Conservation (phyloP, 139 green algal genomes). For the Chlorella sp. region DNA sequence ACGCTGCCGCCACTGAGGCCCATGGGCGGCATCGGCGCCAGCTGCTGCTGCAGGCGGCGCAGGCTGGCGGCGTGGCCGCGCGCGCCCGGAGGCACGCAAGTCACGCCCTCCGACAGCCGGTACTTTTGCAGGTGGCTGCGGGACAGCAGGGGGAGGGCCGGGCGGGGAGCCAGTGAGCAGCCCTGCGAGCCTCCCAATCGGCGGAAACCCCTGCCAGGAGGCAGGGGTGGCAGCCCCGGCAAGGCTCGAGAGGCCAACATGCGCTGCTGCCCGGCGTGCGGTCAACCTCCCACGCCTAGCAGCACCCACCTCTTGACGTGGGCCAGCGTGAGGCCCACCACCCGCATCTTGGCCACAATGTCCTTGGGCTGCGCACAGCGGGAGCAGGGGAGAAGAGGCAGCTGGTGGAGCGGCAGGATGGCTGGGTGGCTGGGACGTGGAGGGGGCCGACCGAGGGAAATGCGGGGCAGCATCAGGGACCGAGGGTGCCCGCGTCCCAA, state of each 20-base stretch:
- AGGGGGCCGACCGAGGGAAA: background rate
- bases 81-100: background rate
- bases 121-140: constrained; percentile 32
- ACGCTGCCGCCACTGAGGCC: background rate
- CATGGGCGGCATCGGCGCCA: background rate
- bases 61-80: background rate
- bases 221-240: background rate
- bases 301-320: constrained; percentile 20
- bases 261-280: background rate
- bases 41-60: background rate
- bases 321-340: constrained; percentile 22
- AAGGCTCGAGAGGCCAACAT: background rate
- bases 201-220: background rate
- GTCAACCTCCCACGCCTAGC: background rate
- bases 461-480: no score
- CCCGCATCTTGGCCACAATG: constrained; percentile 13
- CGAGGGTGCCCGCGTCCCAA: no score
- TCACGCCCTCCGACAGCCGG: constrained; percentile 21
- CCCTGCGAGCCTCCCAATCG: no score
- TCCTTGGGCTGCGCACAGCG: constrained; percentile 15
- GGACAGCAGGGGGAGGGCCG: no score
- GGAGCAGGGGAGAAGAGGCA: background rate
- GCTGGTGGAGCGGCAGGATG: background rate
- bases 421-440: background rate
- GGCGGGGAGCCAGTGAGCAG: background rate